Conservation (phyloP, 2,329 filamentous ascomycete genomes). For the Geosmithia flava region DNA sequence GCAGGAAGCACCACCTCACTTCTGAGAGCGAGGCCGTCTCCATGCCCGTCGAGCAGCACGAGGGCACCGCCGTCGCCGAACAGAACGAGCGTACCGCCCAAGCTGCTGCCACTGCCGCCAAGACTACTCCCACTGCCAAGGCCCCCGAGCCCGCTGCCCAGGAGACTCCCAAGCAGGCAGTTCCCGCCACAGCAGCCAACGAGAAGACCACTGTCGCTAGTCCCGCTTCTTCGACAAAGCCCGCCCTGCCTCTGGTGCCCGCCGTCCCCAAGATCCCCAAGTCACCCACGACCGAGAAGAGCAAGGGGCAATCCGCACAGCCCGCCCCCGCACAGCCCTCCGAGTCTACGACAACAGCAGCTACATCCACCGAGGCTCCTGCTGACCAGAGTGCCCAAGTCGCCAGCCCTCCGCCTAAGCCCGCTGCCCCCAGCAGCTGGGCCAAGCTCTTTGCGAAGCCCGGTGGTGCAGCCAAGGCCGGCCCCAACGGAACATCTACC, state of each 20-base stretch:
- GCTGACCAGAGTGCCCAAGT: conserved; percentile 8
- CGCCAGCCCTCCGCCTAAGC: conserved; percentile 9
- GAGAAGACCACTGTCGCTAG: conserved; percentile 9
- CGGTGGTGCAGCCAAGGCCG: conserved; percentile 7
- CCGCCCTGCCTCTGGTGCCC: conserved; percentile 33
- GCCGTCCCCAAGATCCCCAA: conserved; percentile 26
- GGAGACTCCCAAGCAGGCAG: neutral
- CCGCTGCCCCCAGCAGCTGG: conserved; percentile 22
- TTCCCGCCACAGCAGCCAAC: neutral
- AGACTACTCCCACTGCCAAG: neutral
- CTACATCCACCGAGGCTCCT: conserved; percentile 6
- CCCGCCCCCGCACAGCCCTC: neutral
- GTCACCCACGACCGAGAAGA: conserved; percentile 8
- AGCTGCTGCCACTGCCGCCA: conserved; percentile 2
- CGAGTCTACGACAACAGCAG: neutral
- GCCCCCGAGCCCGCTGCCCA: conserved; percentile 10
- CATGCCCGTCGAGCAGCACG: conserved; percentile 26
- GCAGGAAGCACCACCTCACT: conserved; percentile 26
- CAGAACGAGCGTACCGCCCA: neutral
- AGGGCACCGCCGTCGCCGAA: conserved; percentile 8
- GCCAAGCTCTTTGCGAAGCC: conserved; percentile 24
- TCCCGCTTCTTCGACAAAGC: conserved; percentile 13
- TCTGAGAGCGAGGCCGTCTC: conserved; percentile 25
- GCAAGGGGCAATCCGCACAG: neutral
- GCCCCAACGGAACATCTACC: conserved; percentile 13